These are phyloP conservation scores for Arabis hirsuta DNA, from an alignment of 345 rosid genomes.

Conservation along the genomic window DNA sequence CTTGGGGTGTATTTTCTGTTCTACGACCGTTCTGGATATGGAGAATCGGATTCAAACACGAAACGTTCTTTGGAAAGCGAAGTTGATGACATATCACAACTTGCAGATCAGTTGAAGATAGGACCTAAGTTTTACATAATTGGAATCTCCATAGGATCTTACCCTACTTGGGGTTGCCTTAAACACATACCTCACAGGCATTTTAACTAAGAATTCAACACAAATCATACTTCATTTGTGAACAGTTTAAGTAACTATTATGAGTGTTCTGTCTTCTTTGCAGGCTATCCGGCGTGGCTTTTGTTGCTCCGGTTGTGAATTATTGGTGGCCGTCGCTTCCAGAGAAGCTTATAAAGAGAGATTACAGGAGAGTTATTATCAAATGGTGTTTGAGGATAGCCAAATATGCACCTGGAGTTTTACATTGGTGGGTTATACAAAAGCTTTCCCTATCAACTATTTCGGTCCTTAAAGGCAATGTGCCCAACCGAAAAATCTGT, in stretches of 20 bases:
- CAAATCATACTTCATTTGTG: constrained; percentile 5
- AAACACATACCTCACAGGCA: constrained; percentile 86
- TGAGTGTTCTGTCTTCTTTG: constrained; percentile 9
- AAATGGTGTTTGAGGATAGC: constrained; percentile 62
- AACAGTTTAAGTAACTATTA: background rate
- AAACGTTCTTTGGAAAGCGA: constrained; percentile 67
- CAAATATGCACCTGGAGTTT: constrained; percentile 61
- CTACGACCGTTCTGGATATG: constrained; percentile 88
- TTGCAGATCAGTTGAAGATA: constrained; percentile 71
- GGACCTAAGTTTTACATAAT: constrained; percentile 79
- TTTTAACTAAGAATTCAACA: background rate
- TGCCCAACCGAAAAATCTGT: constrained; percentile 62
- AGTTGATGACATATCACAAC: constrained; percentile 70
- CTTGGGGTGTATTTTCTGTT: constrained; percentile 67
- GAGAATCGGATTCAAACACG: constrained; percentile 73
- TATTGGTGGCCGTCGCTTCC: constrained; percentile 87
- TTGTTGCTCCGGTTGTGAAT: constrained; percentile 76
- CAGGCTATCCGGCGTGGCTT: constrained; percentile 86
- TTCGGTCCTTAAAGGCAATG: constrained; percentile 59
- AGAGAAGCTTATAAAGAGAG: constrained; percentile 53
- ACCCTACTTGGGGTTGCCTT: constrained; percentile 86
- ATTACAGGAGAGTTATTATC: constrained; percentile 57
- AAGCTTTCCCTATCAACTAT: constrained; percentile 59
- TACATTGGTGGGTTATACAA: constrained; percentile 83
- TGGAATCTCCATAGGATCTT: constrained; percentile 90